A percentile compares a stretch with the other conserved stretches of the same genome.
phyloP scores from a whole-genome alignment of 2,329 filamentous ascomycete species.

The Exophiala phaeomuriformis region DNA sequence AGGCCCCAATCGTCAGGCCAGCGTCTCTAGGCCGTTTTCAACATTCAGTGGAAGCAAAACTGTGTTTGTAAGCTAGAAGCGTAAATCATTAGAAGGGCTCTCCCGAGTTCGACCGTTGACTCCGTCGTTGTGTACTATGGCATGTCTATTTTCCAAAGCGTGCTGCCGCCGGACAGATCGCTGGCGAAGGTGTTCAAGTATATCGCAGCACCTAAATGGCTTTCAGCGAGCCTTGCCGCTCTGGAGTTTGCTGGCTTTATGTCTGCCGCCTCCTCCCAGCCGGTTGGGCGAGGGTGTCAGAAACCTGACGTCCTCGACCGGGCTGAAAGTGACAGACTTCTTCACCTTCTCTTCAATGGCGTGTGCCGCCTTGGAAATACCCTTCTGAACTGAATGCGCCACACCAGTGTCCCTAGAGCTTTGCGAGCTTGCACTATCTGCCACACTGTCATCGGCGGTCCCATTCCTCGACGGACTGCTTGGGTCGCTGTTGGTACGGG shows the following conservation, averaged over 20 bases:
- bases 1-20: no score
- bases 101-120: not conserved
- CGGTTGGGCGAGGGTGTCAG: slow-evolving; percentile 6
- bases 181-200: no score
- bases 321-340: slow-evolving; percentile 10
- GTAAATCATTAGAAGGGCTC: not conserved
- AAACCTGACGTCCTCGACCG: slow-evolving; percentile 9
- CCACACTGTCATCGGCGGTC: not conserved
- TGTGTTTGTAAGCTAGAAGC: no score
- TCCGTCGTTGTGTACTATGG: not conserved
- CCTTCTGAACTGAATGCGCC: not conserved
- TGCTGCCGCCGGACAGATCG: no score
- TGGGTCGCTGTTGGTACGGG: not conserved
- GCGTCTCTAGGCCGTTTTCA: no score
- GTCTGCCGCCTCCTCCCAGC: not conserved
- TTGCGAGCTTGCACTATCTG: not conserved
- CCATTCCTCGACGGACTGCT: not conserved
- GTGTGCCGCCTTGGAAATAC: slow-evolving; percentile 2
- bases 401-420: not conserved
- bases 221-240: not conserved
- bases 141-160: not conserved
- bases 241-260: not conserved
- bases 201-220: no score
- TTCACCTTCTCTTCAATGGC: slow-evolving; percentile 8
- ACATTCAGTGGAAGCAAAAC: no score